phyloP scores from a whole-genome alignment of 805 yeast species.

The Pichia scutulata region DNA sequence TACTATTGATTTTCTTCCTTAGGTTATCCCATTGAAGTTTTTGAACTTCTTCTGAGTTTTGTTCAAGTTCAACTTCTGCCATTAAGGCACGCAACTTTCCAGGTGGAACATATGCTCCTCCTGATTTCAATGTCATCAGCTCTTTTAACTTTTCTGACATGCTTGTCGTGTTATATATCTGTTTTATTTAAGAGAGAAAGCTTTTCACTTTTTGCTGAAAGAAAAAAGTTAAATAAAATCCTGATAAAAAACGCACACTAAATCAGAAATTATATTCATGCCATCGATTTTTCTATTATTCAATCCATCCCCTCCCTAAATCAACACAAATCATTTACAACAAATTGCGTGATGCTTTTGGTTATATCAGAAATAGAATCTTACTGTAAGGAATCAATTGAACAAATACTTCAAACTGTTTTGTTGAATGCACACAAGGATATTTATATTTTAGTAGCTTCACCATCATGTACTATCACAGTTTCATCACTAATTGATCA shows the following conservation, averaged over 20 bases:
- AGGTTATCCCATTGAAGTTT: conserved; percentile 49
- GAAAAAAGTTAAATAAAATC: not conserved
- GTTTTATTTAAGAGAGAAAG: not conserved
- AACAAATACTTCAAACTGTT: not conserved
- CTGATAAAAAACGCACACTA: not conserved
- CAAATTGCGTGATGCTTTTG: not conserved
- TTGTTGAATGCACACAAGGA: not conserved
- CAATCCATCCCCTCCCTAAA: no score
- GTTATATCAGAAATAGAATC: conserved; percentile 4
- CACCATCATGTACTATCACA: not conserved
- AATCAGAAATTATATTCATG: not conserved
- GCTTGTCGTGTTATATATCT: not conserved
- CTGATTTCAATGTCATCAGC: conserved; percentile 31
- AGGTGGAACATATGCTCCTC: conserved; percentile 49
- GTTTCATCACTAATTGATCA: conserved; percentile 1
- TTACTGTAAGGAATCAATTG: not conserved
- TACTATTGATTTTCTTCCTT: conserved; percentile 39
- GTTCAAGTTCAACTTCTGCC: conserved; percentile 17
- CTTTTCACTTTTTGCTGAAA: not conserved
- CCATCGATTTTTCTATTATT: no score
- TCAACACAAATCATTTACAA: not conserved
- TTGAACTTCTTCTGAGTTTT: conserved; percentile 37
- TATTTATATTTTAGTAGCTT: not conserved
- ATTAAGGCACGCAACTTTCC: conserved; percentile 40
- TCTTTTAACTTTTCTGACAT: conserved; percentile 26